Evolutionary conservation across 441 rosid species (phyloP).

Genomic region (Pelargonium citronellum): DNA sequence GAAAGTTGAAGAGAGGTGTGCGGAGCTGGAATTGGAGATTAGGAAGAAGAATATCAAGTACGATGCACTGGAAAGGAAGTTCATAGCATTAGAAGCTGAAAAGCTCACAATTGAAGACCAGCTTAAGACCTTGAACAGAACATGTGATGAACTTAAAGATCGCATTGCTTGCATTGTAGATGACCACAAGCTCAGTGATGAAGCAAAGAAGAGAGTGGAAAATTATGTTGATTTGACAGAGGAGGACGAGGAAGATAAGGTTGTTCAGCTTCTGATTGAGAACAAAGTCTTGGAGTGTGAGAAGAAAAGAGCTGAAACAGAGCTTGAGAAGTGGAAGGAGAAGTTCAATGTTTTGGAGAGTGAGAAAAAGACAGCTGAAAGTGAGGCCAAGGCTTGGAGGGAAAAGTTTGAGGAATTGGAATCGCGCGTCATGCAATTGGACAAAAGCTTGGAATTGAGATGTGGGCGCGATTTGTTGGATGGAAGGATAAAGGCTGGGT

Average conservation of each 20-base stretch:
- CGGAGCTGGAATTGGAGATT: constrained; percentile 39
- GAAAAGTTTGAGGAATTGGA: constrained; percentile 40
- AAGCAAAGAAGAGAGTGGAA: constrained; percentile 9
- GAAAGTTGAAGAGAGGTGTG: constrained; percentile 35
- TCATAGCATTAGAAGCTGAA: constrained; percentile 31
- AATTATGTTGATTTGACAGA: constrained; percentile 31
- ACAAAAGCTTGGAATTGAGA: constrained; percentile 16
- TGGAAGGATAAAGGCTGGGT: constrained; percentile 22
- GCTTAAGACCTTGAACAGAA: constrained; percentile 23
- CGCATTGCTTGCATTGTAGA: neutral
- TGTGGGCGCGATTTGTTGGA: constrained; percentile 15
- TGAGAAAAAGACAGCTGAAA: constrained; percentile 33
- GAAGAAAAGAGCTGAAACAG: constrained; percentile 41
- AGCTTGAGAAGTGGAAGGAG: constrained; percentile 40
- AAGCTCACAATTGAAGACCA: constrained; percentile 32
- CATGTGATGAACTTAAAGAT: constrained; percentile 14
- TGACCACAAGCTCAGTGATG: neutral
- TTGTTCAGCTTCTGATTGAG: constrained; percentile 39
- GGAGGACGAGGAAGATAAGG: constrained; percentile 28
- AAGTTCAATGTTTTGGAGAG: constrained; percentile 40
- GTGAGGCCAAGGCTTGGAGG: constrained; percentile 42
- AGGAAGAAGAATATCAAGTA: constrained; percentile 26
- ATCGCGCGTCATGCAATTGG: constrained; percentile 24
- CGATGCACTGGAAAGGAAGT: constrained; percentile 34
- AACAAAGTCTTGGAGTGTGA: constrained; percentile 36